Evolutionary conservation across 345 rosid species (phyloP).

Genomic region (Streptanthus diversifolius): DNA sequence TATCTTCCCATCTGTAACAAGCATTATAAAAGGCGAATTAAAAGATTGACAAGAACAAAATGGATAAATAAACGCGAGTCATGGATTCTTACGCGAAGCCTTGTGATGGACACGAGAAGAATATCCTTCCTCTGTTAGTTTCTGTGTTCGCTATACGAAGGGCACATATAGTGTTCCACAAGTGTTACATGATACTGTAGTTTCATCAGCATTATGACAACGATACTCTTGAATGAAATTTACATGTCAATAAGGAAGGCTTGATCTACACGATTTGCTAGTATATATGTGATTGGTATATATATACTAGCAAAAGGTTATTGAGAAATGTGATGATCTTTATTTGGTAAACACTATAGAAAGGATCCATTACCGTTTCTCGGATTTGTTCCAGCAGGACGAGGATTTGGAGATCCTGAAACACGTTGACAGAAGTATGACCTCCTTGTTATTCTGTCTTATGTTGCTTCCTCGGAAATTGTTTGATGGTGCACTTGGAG

Average conservation of each 20-base stretch:
- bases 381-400: slow-evolving; percentile 39
- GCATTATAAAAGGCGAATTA: background rate
- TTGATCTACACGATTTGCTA: background rate
- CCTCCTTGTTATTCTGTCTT: slow-evolving; percentile 55
- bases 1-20: slow-evolving; percentile 85
- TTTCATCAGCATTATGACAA: slow-evolving; percentile 55
- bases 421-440: slow-evolving; percentile 53
- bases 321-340: slow-evolving; percentile 1
- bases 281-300: background rate
- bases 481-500: slow-evolving; percentile 43
- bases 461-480: slow-evolving; percentile 52
- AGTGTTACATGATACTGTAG: slow-evolving; percentile 54
- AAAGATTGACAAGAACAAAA: background rate
- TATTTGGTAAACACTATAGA: background rate
- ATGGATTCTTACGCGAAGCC: slow-evolving; percentile 56
- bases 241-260: background rate
- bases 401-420: slow-evolving; percentile 47
- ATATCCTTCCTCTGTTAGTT: slow-evolving; percentile 86
- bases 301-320: background rate
- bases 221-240: background rate
- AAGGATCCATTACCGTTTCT: slow-evolving; percentile 46
- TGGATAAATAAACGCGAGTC: background rate
- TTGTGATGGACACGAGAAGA: slow-evolving; percentile 74
- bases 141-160: slow-evolving; percentile 83
- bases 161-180: slow-evolving; percentile 62